phyloP scores from a whole-genome alignment of 257 asterid species.

The Capsicum rhomboideum region DNA sequence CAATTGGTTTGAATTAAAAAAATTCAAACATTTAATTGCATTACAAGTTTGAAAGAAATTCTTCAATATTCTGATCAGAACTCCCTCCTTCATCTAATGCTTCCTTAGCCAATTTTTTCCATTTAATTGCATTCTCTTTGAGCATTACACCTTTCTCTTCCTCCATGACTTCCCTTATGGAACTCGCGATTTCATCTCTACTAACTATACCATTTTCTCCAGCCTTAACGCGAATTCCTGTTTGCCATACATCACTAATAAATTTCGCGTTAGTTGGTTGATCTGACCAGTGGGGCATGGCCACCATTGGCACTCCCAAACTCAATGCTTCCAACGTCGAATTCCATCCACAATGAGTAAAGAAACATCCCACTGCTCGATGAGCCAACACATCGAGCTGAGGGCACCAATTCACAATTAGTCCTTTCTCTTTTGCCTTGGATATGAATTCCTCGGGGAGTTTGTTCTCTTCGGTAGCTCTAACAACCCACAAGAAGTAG shows the following conservation, averaged over 20 bases:
- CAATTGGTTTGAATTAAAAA: too few relatives aligned
- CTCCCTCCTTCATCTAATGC: neutral
- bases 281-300: neutral
- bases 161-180: slow-evolving; percentile 7
- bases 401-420: slow-evolving; percentile 33
- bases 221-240: slow-evolving; percentile 13
- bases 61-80: neutral
- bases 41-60: neutral
- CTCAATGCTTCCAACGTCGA: neutral
- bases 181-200: slow-evolving; percentile 21
- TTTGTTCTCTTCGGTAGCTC: slow-evolving; percentile 24
- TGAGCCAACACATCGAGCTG: slow-evolving; percentile 34
- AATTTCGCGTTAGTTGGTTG: slow-evolving; percentile 6
- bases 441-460: slow-evolving; percentile 20
- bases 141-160: slow-evolving; percentile 6
- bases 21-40: neutral
- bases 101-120: neutral
- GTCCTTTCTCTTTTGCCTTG: slow-evolving; percentile 9
- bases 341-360: neutral
- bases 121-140: neutral
- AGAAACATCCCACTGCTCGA: slow-evolving; percentile 21
- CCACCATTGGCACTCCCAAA: neutral
- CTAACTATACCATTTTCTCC: neutral
- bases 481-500: slow-evolving; percentile 20
- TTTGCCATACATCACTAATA: slow-evolving; percentile 29